Conservation (phyloP, 2,329 filamentous ascomycete genomes). For the Colletotrichum coccodes region DNA sequence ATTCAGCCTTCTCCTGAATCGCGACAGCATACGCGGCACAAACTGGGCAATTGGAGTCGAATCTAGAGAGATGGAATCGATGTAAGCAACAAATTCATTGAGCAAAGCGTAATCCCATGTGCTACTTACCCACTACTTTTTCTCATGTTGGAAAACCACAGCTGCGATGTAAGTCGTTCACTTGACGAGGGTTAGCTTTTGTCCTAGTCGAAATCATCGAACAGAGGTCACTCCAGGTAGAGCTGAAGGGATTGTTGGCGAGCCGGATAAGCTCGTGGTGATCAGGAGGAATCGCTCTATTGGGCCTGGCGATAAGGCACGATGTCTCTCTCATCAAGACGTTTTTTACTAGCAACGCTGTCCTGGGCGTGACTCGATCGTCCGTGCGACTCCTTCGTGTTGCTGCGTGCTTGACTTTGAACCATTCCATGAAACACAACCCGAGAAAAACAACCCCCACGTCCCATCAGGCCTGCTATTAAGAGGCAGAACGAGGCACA, state of each 20-base stretch:
- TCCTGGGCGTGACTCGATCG: conserved; percentile 11
- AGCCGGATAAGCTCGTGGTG: conserved; percentile 3
- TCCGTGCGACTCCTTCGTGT: conserved; percentile 21
- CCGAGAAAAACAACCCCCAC: conserved; percentile 2
- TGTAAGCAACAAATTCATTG: neutral
- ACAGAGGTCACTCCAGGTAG: conserved; percentile 3
- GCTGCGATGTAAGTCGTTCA: neutral
- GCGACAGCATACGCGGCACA: neutral
- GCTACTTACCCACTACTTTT: neutral
- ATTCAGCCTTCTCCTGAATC: neutral
- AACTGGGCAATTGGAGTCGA: neutral
- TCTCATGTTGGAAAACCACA: neutral
- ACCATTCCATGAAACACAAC: conserved; percentile 17
- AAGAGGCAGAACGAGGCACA: conserved; percentile 8
- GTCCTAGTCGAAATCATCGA: neutral
- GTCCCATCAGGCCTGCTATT: conserved; percentile 23
- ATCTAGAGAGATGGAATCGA: neutral
- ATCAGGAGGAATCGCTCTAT: conserved; percentile 32
- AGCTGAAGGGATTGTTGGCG: conserved; percentile 1
- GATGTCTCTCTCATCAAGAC: conserved; percentile 12
- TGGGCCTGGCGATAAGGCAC: conserved; percentile 33
- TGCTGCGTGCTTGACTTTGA: conserved; percentile 31
- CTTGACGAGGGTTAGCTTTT: neutral
- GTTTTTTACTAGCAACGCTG: conserved; percentile 27
- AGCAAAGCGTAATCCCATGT: neutral